Evolutionary conservation across 352 stramenopile genomes (phyloP), one percentile per base, ranked within the genome.

Genomic region (Albugo laibachii): DNA sequence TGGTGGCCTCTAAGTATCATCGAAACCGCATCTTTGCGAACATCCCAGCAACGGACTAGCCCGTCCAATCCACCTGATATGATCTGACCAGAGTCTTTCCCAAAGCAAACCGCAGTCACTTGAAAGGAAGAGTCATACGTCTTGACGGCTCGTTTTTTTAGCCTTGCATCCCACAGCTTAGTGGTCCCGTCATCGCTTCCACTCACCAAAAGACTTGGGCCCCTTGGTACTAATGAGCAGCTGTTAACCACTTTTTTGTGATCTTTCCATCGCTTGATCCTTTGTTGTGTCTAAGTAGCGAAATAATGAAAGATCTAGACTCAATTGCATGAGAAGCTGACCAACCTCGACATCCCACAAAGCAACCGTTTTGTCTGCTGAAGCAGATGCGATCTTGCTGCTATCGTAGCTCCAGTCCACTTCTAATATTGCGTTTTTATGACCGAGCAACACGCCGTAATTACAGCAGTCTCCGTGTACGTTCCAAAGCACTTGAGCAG

Each of bases 401-500:
- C 72, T 83, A 65, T 96, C 80, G 53, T 85, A 85, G 10, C 73
- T 91, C 79, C 87, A 98, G 46, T 89, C 69, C 11, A 94, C 62
- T 59, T 97, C 81, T 19, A 97, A 50, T 21, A 97, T 79, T 5
- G 92, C 89, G 62, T 97, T 98, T 66, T 96, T 97, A 62, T 98
- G 93, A 16, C 89, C 93, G 10, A 39, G 65, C 14, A 97, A 60
- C n/a, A 95, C 66, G 54, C 82, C 93, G 55, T 95, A 96, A 55
- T 97, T 98, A 40, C 65, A 61, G 59, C 84, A 96, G 34, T 92
- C 82, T 5, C 78, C 78, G 31, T 83, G 80, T 37, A 89, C 77
- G 52, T 94, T 78, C 85, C 85, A 96, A 12, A 97, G 55, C 36
- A 96, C 65, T 80, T 34, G 14, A 41, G n/a, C 36, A 47, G 15